These are phyloP conservation scores for Pontederia paniculata DNA, from an alignment of 176 grass and related monocot genomes.

Conservation along the genomic window DNA sequence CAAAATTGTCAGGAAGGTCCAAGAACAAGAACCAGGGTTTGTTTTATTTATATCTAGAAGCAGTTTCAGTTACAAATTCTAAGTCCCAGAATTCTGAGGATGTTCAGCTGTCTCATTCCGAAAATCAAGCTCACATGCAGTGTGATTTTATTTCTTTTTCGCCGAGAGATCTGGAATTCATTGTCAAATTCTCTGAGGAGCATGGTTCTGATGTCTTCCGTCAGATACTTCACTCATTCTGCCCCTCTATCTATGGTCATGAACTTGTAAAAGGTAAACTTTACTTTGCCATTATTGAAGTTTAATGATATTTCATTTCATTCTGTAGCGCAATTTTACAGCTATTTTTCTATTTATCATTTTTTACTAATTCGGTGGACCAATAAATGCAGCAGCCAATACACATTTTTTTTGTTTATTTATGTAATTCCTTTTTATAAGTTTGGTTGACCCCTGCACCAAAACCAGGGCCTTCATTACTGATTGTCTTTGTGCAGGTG, in stretches of 20 bases:
- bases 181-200: slow-evolving; percentile 44
- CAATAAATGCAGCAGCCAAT: background rate
- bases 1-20: slow-evolving; percentile 51
- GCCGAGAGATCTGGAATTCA: slow-evolving; percentile 42
- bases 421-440: slow-evolving; percentile 9
- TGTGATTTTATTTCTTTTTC: slow-evolving; percentile 41
- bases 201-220: slow-evolving; percentile 72
- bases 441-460: background rate
- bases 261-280: slow-evolving; percentile 91
- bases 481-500: slow-evolving; percentile 38
- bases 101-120: slow-evolving; percentile 21
- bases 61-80: slow-evolving; percentile 63
- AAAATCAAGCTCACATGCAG: slow-evolving; percentile 24
- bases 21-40: slow-evolving; percentile 56
- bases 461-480: slow-evolving; percentile 17
- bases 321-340: background rate
- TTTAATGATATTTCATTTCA: background rate
- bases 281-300: background rate
- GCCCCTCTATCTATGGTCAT: slow-evolving; percentile 92
- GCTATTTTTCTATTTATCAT: no score
- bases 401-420: background rate
- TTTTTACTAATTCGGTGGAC: slow-evolving; percentile 1
- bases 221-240: slow-evolving; percentile 79
- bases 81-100: slow-evolving; percentile 39
- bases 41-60: slow-evolving; percentile 82